Evolutionary conservation across 225 moss, liverwort and hornwort genomes (phyloP), one percentile per base, ranked within the genome.

Genomic region (Lunularia cruciata): DNA sequence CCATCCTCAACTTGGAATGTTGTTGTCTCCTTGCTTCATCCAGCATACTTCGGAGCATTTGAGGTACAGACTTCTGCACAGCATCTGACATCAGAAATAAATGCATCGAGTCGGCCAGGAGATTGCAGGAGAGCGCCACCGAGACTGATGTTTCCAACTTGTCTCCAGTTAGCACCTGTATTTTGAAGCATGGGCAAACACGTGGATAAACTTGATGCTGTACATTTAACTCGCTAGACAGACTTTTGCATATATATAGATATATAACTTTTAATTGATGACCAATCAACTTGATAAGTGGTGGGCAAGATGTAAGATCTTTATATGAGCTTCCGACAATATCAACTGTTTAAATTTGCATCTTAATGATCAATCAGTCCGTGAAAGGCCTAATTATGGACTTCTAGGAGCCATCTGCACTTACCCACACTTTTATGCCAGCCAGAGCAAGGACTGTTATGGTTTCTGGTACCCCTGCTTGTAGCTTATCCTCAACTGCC

Each of bases 401-500:
- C n/a, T n/a, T n/a, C n/a, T n/a, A n/a, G n/a, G n/a, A n/a, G n/a
- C n/a, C n/a, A n/a, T n/a, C n/a, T n/a, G n/a, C 1, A 25, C 81
- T 80, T 72, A 96, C 92, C 92, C 96, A 96, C 54, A 92, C 67
- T 75, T 90, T 96, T 32, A 96, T 96, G 60, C 89, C 89, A 56
- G 96, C 92, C 19, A 82, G 68, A 42, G 69, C 64, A 63, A 96
- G 85, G 14, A 90, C 30, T 0, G 87, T 88, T 1, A 96, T 79
- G 10, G 92, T 92, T 65, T 96, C 96, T 7, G 90, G 89, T 45
- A 96, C 96, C 8, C 93, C 93, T 34, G 88, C 92, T 83, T 96
- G 96, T 40, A 96, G 63, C 74, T 92, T 92, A 73, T 96, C 96
- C 55, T 96, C 96, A 10, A 96, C 85, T 22, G 92, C 96, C 18